These are phyloP conservation scores for Calonectria pseudoreteaudii DNA, from an alignment of 2,329 filamentous ascomycete species.

Conservation along the genomic window DNA sequence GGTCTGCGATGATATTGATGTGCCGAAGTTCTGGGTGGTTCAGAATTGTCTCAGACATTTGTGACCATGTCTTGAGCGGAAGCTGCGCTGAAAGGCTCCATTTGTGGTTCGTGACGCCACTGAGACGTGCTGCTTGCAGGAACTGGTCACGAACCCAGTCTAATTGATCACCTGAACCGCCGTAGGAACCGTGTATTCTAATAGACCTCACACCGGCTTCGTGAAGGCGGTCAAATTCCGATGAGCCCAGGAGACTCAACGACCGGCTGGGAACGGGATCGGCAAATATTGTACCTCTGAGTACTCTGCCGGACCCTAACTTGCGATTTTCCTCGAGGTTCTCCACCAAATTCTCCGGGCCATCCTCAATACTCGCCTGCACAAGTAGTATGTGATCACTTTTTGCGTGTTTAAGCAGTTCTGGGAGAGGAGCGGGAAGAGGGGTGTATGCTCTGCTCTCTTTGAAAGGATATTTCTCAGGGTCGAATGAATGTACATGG, in stretches of 20 bases:
- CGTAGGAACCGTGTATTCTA: not conserved
- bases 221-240: not conserved
- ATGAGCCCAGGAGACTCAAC: not conserved
- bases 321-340: not conserved
- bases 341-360: not conserved
- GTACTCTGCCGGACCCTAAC: not conserved
- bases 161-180: not conserved
- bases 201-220: not conserved
- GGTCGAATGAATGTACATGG: not conserved
- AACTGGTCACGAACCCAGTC: not conserved
- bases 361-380: not conserved
- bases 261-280: not conserved
- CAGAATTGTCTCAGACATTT: not conserved
- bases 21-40: not conserved
- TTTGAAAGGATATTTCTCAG: not conserved
- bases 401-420: not conserved
- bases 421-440: not conserved
- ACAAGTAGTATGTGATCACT: not conserved
- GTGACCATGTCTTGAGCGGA: not conserved
- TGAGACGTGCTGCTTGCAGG: not conserved
- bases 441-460: not conserved
- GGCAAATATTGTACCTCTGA: not conserved
- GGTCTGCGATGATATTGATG: not conserved
- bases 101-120: not conserved
- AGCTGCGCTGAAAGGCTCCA: not conserved